These are phyloP conservation scores for Fonsecaea erecta DNA, from an alignment of 2,329 filamentous ascomycete genomes.

Conservation along the genomic window DNA sequence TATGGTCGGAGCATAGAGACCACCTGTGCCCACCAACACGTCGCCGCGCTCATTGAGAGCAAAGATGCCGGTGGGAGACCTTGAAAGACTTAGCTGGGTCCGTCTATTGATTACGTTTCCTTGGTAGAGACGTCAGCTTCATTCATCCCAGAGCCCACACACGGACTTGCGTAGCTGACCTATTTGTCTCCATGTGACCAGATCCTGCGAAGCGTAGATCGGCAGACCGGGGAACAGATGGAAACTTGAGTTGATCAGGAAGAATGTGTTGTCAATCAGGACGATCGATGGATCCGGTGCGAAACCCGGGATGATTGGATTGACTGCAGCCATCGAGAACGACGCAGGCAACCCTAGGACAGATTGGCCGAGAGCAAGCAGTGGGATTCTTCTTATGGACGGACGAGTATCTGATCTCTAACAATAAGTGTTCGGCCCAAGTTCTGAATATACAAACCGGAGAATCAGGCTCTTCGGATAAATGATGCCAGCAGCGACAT, in stretches of 20 bases:
- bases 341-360: not conserved
- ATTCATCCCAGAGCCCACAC: not conserved
- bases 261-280: constrained; percentile 58
- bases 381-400: not conserved
- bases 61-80: not conserved
- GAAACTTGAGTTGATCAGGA: constrained; percentile 65
- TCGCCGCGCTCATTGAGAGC: not conserved
- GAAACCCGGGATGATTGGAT: constrained; percentile 64
- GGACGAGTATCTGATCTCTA: not conserved
- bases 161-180: not conserved
- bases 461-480: not conserved
- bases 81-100: constrained; percentile 32
- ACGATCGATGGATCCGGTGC: constrained; percentile 66
- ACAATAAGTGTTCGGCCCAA: not conserved
- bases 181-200: constrained; percentile 48
- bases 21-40: constrained; percentile 1
- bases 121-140: not conserved
- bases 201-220: constrained; percentile 61
- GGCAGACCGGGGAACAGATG: constrained; percentile 66
- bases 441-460: not conserved
- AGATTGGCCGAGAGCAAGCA: not conserved
- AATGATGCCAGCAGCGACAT: too few species aligned
- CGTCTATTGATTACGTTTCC: constrained; percentile 40
- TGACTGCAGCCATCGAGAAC: constrained; percentile 6
- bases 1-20: constrained; percentile 44